Percentiles rank a stretch among this genome's conserved stretches.
Conservation (phyloP, 2,329 filamentous ascomycete species). For the Aspergillus sergii region DNA sequence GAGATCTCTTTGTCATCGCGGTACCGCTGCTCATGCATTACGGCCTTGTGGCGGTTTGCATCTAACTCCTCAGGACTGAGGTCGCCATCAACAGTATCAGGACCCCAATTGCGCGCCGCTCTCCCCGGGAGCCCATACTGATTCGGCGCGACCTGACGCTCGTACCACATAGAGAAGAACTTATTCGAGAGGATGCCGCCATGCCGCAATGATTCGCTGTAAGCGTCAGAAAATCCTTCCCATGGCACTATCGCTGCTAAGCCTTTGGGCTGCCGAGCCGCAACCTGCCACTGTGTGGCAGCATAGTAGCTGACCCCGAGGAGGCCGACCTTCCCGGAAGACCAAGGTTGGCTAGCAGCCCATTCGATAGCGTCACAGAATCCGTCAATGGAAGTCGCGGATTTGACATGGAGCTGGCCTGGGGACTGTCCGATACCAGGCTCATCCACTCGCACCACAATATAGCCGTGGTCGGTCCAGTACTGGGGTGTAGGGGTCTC, state of each 20-base stretch:
- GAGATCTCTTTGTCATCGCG: constrained; percentile 52
- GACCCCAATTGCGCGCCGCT: not conserved
- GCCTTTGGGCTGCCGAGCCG: not conserved
- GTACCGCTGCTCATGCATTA: constrained; percentile 39
- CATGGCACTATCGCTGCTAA: not conserved
- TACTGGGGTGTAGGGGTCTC: constrained; percentile 59
- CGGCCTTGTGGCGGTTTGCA: no score
- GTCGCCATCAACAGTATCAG: constrained; percentile 31
- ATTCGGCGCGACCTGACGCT: not conserved
- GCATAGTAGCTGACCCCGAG: not conserved
- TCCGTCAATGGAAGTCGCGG: not conserved
- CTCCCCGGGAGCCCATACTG: not conserved
- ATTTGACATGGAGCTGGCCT: not conserved
- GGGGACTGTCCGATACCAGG: constrained; percentile 33
- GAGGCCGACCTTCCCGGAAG: not conserved
- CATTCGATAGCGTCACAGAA: not conserved
- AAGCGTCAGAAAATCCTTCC: not conserved
- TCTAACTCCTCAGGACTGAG: constrained; percentile 37
- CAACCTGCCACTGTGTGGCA: not conserved
- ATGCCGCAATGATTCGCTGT: not conserved
- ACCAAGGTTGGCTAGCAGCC: not conserved
- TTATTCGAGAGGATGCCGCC: not conserved
- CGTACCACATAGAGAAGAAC: not conserved
- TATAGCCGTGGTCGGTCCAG: constrained; percentile 58
- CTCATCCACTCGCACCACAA: constrained; percentile 56